Evolutionary conservation across 257 asterid genomes (phyloP).

Genomic region (Perilla frutescens): DNA sequence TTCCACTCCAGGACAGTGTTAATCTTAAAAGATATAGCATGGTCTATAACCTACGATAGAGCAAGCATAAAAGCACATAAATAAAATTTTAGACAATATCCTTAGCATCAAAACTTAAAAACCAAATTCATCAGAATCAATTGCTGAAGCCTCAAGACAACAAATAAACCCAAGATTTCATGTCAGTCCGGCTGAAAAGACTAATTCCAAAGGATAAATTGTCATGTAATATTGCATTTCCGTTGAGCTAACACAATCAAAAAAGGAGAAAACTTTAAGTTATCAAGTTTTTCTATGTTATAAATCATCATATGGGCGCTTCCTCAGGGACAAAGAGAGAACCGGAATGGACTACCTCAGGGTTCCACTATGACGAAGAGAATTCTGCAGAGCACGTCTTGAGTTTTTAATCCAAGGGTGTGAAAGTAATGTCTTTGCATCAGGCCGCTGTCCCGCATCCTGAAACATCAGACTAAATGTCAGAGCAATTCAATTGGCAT

Average conservation of each 20-base stretch:
- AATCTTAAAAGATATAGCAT: slow-evolving; percentile 10
- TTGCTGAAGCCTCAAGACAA: slow-evolving; percentile 16
- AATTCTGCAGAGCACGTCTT: slow-evolving; percentile 86
- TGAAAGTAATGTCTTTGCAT: slow-evolving; percentile 92
- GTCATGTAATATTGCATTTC: neutral
- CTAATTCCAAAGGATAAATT: neutral
- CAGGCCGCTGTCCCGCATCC: slow-evolving; percentile 99
- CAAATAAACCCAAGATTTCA: slow-evolving; percentile 5
- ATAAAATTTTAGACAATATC: neutral
- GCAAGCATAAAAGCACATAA: neutral
- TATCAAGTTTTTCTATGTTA: neutral
- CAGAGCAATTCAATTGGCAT: slow-evolving; percentile 33
- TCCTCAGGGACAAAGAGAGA: slow-evolving; percentile 10
- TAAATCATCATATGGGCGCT: slow-evolving; percentile 1
- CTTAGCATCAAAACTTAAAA: neutral
- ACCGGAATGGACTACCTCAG: slow-evolving; percentile 51
- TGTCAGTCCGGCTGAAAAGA: neutral
- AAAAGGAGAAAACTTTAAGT: neutral
- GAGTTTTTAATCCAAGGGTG: slow-evolving; percentile 99
- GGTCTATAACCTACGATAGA: neutral
- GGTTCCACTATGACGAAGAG: slow-evolving; percentile 91
- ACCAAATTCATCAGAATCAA: neutral
- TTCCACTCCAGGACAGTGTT: slow-evolving; percentile 20
- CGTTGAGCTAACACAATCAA: neutral
- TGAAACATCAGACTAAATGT: slow-evolving; percentile 50